phyloP scores from a whole-genome alignment of 306 rosid species.

The Citrullus mucosospermus region DNA sequence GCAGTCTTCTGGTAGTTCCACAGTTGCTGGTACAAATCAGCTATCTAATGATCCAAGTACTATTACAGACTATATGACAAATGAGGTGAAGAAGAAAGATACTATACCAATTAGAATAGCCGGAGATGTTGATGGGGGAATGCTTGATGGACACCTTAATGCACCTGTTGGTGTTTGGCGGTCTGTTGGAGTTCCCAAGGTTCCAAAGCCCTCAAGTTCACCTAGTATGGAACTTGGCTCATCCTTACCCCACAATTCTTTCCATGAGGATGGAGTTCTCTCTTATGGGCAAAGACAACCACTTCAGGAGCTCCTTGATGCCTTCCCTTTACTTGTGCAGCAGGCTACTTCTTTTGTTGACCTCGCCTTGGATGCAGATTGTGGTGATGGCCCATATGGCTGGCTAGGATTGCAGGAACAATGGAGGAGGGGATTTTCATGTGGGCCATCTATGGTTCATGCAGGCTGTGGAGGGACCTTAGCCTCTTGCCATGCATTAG shows the following conservation, averaged over 20 bases:
- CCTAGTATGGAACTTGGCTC: constrained; percentile 61
- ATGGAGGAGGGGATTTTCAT: constrained; percentile 92
- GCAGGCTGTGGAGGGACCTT: constrained; percentile 98
- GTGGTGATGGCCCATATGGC: constrained; percentile 95
- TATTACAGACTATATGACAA: constrained; percentile 45
- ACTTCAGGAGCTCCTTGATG: constrained; percentile 96
- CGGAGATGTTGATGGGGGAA: constrained; percentile 80
- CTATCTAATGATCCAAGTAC: constrained; percentile 51
- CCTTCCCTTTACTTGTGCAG: constrained; percentile 76
- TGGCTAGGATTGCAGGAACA: constrained; percentile 96
- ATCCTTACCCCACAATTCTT: constrained; percentile 68
- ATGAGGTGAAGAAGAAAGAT: constrained; percentile 81
- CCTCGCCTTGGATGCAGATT: constrained; percentile 79
- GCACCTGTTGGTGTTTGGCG: constrained; percentile 99
- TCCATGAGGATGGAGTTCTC: constrained; percentile 77
- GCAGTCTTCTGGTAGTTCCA: constrained; percentile 46
- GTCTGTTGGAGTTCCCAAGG: constrained; percentile 68
- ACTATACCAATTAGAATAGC: constrained; percentile 79
- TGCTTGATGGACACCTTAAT: constrained; percentile 75
- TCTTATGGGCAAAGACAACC: constrained; percentile 84
- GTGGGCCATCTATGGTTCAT: constrained; percentile 96
- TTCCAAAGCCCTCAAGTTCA: constrained; percentile 55
- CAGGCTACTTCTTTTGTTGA: constrained; percentile 94
- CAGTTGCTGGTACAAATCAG: constrained; percentile 49
- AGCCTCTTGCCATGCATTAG: constrained; percentile 93